These are phyloP conservation scores for Blakeslea trispora DNA, from an alignment of 371 early-diverging fungal genomes.

Conservation along the genomic window DNA sequence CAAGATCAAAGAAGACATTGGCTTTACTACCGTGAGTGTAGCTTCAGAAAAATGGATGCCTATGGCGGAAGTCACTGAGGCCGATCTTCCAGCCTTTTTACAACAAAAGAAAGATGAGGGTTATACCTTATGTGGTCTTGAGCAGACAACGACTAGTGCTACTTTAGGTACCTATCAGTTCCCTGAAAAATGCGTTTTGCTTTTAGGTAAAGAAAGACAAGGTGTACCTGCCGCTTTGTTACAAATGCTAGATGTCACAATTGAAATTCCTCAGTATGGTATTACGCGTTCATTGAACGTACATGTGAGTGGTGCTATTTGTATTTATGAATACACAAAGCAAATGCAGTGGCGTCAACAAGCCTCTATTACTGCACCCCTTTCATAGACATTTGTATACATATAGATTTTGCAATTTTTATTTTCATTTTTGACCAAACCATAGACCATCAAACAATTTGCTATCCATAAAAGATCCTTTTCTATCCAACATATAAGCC, in stretches of 20 bases:
- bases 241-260: constrained; percentile 57
- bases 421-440: constrained; percentile 17
- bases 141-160: constrained; percentile 64
- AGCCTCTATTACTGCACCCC: constrained; percentile 2
- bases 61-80: constrained; percentile 52
- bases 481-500: constrained; percentile 53
- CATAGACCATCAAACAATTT: constrained; percentile 52
- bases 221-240: constrained; percentile 63
- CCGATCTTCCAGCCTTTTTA: constrained; percentile 47
- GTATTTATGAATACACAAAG: constrained; percentile 64
- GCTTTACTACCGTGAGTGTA: constrained; percentile 59
- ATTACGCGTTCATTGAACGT: constrained; percentile 65
- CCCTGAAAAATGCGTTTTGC: constrained; percentile 56
- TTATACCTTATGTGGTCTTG: constrained; percentile 64
- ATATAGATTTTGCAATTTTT: too few relatives aligned
- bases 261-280: constrained; percentile 72
- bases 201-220: constrained; percentile 58
- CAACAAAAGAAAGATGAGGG: constrained; percentile 55
- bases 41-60: constrained; percentile 67
- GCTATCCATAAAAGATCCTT: constrained; percentile 49
- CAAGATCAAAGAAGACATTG: constrained; percentile 54
- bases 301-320: constrained; percentile 65
- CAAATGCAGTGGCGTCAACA: constrained; percentile 50
- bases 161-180: constrained; percentile 55
- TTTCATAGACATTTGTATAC: not conserved